Base-by-base conservation (phyloP, 495 filamentous ascomycete genomes). In the Neurospora africana region DNA sequence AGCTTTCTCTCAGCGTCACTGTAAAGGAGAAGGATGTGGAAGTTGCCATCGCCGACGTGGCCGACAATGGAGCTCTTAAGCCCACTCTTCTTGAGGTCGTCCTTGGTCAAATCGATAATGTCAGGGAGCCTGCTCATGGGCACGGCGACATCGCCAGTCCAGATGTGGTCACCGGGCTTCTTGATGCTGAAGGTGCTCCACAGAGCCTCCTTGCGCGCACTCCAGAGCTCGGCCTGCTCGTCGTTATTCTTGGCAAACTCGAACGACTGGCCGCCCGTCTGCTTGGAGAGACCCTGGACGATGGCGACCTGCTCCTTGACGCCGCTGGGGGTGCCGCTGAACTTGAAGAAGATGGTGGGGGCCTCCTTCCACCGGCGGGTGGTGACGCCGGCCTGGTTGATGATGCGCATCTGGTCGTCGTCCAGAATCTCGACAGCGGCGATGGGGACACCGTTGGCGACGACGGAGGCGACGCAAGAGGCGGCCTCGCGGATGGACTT, bases 321-420 rank as follows among this genome's bases (percentile, higher is more conserved):
- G 7, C 87, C 87, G 5, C 82, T 82, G 1, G 84, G 85, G 0
- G 93, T 95, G 39, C 94, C 93, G 19, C 88, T 87, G 81, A 97
- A 98, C 78, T 98, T 98, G 87, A 98, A 95, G 83, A 98, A 97
- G 5, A 98, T 82, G 5, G 95, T 97, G 5, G 95, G 94, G 21
- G 88, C 88, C 73, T 91, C 90, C 72, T 86, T 88, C 92, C 94
- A 97, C 10, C 77, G 79, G 69, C 90, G 89, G 8, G 85, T 83
- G 0, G 94, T 97, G 69, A 84, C 87, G 72, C 93, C 92, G 6
- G 90, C 89, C 58, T 85, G 78, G 81, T 98, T 98, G 82, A 98
- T 94, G 74, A 93, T 93, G 72, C 87, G 86, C 95, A 98, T 98
- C 82, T 97, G 93, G 37, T 94, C 91, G 76, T 98, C 94, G 80